These are phyloP conservation scores for Trichoderma arundinaceum DNA, from an alignment of 2,329 filamentous ascomycete species.

Conservation along the genomic window DNA sequence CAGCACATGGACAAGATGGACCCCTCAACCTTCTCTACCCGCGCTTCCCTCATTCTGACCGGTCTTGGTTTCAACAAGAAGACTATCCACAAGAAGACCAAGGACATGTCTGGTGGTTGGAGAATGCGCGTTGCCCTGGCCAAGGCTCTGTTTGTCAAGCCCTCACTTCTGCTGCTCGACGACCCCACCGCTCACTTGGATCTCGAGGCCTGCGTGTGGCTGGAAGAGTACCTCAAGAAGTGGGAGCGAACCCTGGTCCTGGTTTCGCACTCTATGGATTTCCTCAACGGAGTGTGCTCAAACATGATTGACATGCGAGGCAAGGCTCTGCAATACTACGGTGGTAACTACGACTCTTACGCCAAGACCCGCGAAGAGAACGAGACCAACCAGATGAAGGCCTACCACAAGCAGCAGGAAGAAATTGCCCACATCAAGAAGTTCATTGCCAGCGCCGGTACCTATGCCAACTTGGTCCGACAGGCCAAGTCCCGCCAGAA, in stretches of 20 bases:
- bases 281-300: slow-evolving; percentile 97
- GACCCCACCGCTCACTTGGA: slow-evolving; percentile 99
- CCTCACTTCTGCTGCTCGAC: slow-evolving; percentile 91
- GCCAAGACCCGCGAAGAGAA: slow-evolving; percentile 92
- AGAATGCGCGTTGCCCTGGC: slow-evolving; percentile 98
- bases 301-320: slow-evolving; percentile 98
- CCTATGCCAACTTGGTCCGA: slow-evolving; percentile 97
- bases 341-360: slow-evolving; percentile 99
- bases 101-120: slow-evolving; percentile 99
- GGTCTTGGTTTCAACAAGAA: slow-evolving; percentile 99
- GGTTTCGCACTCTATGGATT: slow-evolving; percentile 98
- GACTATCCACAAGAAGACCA: slow-evolving; percentile 99
- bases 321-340: slow-evolving; percentile 92
- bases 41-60: slow-evolving; percentile 93
- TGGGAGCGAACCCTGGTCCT: slow-evolving; percentile 97
- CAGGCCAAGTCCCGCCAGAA: slow-evolving; percentile 99
- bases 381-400: slow-evolving; percentile 98
- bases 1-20: slow-evolving; percentile 99
- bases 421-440: slow-evolving; percentile 99
- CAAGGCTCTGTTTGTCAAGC: slow-evolving; percentile 98
- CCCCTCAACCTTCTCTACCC: slow-evolving; percentile 93
- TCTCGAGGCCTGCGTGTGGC: slow-evolving; percentile 98
- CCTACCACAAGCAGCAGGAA: slow-evolving; percentile 98
- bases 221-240: slow-evolving; percentile 99
- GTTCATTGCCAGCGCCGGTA: slow-evolving; percentile 99